A percentile compares a stretch with the other conserved stretches of the same genome.
Evolutionary conservation across 129 eudicot species (phyloP).

Genomic region (Arctium minus): DNA sequence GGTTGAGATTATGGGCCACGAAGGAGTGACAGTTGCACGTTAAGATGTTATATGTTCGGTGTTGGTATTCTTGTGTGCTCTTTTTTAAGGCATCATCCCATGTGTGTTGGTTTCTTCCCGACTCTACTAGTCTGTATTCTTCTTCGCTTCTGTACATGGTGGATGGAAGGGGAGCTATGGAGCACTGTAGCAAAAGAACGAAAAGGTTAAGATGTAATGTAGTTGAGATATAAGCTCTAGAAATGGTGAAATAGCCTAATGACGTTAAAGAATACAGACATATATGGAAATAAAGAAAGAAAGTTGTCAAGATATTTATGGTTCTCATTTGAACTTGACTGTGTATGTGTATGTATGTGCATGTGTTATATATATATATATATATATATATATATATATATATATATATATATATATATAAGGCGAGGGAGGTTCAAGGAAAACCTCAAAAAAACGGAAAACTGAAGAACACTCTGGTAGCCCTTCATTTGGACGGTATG

Average conservation of each 20-base stretch:
- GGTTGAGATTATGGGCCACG: constrained; percentile 80
- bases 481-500: too few species aligned
- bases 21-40: constrained; percentile 96
- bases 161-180: neutral
- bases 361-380: too few species aligned
- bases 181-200: constrained; percentile 17
- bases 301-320: too few species aligned
- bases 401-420: too few species aligned
- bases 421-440: too few species aligned
- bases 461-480: too few species aligned
- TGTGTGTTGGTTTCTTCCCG: constrained; percentile 34
- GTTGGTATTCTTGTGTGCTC: constrained; percentile 86
- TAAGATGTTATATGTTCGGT: constrained; percentile 67
- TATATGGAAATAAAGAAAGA: too few species aligned
- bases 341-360: too few species aligned
- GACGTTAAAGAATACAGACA: neutral
- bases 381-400: too few species aligned
- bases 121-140: constrained; percentile 30
- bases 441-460: too few species aligned
- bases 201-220: neutral
- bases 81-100: constrained; percentile 74
- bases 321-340: too few species aligned
- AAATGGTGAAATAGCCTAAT: neutral
- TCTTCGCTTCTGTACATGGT: constrained; percentile 25
- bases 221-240: neutral